Conservation (phyloP, 116 monocot genomes). For the Zostera marina region DNA sequence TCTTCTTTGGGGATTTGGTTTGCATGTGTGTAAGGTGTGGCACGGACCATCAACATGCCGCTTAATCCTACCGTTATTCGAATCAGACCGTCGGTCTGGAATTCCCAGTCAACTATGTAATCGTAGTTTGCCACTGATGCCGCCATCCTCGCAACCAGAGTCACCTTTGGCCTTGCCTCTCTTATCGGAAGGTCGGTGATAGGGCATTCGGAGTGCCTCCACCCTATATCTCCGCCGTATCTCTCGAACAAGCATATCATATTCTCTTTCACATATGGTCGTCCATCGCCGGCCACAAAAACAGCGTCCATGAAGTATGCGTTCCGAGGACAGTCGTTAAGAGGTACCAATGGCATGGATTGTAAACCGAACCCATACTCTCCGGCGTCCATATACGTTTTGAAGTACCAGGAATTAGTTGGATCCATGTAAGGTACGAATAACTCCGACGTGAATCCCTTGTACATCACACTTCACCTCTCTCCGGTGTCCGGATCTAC, state of each 20-base stretch:
- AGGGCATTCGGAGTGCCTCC: conserved; percentile 70
- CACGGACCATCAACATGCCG: conserved; percentile 74
- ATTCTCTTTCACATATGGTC: conserved; percentile 41
- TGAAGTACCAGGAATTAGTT: conserved; percentile 77
- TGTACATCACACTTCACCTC: conserved; percentile 45
- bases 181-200: conserved; percentile 40
- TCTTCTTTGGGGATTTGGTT: conserved; percentile 24
- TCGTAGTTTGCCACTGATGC: conserved; percentile 92
- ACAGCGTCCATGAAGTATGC: conserved; percentile 66
- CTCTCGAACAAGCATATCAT: conserved; percentile 79
- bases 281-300: conserved; percentile 48
- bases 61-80: conserved; percentile 73
- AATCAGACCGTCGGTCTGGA: conserved; percentile 83
- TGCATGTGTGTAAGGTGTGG: conserved; percentile 27
- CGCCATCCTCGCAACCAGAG: conserved; percentile 78
- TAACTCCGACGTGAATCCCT: conserved; percentile 60
- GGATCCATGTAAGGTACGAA: conserved; percentile 98
- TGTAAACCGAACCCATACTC: conserved; percentile 81
- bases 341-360: conserved; percentile 65
- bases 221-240: conserved; percentile 64
- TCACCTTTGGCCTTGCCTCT: conserved; percentile 77
- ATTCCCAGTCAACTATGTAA: conserved; percentile 93
- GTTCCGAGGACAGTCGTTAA: conserved; percentile 79
- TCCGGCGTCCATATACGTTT: conserved; percentile 90
- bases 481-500: conserved; percentile 44